Conservation (phyloP, 1,284 basidiomycete genomes). For the Tilletia walkeri region DNA sequence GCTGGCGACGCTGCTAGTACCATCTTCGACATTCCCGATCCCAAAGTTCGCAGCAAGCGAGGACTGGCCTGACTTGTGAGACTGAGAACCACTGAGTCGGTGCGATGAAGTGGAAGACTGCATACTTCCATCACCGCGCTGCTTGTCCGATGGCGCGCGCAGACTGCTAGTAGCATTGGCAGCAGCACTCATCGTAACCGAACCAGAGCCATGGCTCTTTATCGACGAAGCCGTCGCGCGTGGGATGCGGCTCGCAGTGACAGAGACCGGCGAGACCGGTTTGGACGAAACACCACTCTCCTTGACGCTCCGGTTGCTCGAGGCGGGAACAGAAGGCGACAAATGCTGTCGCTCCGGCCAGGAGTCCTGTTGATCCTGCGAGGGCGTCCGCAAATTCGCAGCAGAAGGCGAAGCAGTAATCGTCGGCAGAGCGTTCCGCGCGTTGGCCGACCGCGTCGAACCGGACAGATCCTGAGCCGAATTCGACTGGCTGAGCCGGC, state of each 20-base stretch:
- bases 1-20: constrained; percentile 16
- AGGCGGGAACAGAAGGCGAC: not conserved
- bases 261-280: constrained; percentile 6
- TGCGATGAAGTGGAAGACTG: constrained; percentile 6
- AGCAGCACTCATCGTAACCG: not conserved
- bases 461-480: constrained; percentile 20
- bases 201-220: not conserved
- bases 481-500: constrained; percentile 22
- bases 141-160: constrained; percentile 12
- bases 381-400: constrained; percentile 4
- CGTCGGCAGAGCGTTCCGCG: constrained; percentile 11
- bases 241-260: constrained; percentile 14
- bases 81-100: constrained; percentile 10
- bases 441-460: not conserved
- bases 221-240: constrained; percentile 7
- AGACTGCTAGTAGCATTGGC: not conserved
- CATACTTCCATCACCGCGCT: constrained; percentile 15
- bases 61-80: constrained; percentile 31
- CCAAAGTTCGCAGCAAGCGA: constrained; percentile 48
- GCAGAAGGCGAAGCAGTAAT: constrained; percentile 22
- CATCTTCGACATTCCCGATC: constrained; percentile 32
- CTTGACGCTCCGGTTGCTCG: not conserved
- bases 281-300: not conserved
- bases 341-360: not conserved
- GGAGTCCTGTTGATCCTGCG: not conserved